A percentile compares a stretch with the other conserved stretches of the same genome.
These are phyloP conservation scores for Amanita molliuscula DNA, from an alignment of 768 basidiomycete species.

Conservation along the genomic window DNA sequence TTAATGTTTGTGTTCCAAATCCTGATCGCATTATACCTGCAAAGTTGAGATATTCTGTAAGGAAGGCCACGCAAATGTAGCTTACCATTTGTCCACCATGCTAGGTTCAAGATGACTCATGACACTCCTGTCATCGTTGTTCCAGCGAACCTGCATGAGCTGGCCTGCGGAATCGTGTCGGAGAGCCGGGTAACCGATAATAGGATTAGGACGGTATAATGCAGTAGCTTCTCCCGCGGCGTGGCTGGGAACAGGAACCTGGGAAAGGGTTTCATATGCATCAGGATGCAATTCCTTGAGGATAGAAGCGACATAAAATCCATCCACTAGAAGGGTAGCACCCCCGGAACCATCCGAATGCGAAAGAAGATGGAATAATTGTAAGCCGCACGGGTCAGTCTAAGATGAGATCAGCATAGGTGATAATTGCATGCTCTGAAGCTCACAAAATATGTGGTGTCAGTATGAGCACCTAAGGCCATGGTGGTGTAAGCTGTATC, in stretches of 20 bases:
- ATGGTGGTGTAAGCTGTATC: constrained; percentile 93
- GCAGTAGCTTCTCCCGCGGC: constrained; percentile 70
- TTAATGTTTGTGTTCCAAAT: constrained; percentile 69
- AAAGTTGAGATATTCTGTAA: background rate
- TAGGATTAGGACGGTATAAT: constrained; percentile 48
- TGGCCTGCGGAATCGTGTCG: constrained; percentile 56
- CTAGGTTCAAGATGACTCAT: constrained; percentile 50
- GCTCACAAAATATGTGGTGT: constrained; percentile 50
- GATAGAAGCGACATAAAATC: constrained; percentile 82
- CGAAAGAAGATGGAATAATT: constrained; percentile 89
- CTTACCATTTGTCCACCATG: constrained; percentile 67
- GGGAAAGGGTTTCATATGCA: constrained; percentile 58
- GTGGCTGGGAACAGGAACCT: constrained; percentile 66
- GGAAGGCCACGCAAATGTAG: background rate
- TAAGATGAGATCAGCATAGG: constrained; percentile 17
- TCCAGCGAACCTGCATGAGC: constrained; percentile 80
- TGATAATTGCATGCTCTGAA: background rate
- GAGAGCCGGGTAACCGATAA: constrained; percentile 60
- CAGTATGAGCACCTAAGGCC: constrained; percentile 75
- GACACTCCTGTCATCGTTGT: constrained; percentile 87
- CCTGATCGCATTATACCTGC: constrained; percentile 72
- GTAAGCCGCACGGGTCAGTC: constrained; percentile 94
- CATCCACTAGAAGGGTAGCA: constrained; percentile 87
- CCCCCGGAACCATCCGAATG: constrained; percentile 78
- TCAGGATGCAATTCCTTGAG: constrained; percentile 65